phyloP scores from a whole-genome alignment of 306 rosid species.

The Quercus gilva region DNA sequence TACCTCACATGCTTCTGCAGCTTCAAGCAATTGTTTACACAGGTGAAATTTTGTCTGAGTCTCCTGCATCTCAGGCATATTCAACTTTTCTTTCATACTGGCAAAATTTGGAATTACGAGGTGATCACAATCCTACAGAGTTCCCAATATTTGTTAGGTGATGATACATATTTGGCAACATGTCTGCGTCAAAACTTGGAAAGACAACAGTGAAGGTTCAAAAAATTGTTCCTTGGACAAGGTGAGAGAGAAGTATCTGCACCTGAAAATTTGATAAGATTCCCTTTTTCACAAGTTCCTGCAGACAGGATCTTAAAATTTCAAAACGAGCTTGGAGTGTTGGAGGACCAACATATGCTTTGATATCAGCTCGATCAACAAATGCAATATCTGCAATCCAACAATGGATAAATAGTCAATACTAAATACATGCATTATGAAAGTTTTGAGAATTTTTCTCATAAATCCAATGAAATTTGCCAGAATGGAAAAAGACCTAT shows the following conservation, averaged over 20 bases:
- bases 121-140: slow-evolving; percentile 51
- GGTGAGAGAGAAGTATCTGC: slow-evolving; percentile 20
- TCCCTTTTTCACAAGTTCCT: slow-evolving; percentile 71
- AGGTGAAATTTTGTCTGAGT: slow-evolving; percentile 37
- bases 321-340: slow-evolving; percentile 92
- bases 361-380: slow-evolving; percentile 97
- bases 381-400: slow-evolving; percentile 82
- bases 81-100: slow-evolving; percentile 59
- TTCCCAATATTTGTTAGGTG: slow-evolving; percentile 23
- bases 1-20: slow-evolving; percentile 94
- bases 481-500: neutral
- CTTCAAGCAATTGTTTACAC: slow-evolving; percentile 59
- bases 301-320: slow-evolving; percentile 81
- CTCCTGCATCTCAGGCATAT: slow-evolving; percentile 37
- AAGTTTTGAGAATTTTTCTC: neutral
- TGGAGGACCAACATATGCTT: slow-evolving; percentile 98
- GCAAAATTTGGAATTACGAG: slow-evolving; percentile 53
- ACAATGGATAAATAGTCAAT: slow-evolving; percentile 7
- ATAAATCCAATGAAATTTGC: neutral
- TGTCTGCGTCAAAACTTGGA: neutral
- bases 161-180: slow-evolving; percentile 19
- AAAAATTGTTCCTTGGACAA: slow-evolving; percentile 4
- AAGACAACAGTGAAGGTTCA: slow-evolving; percentile 1
- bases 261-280: slow-evolving; percentile 66
- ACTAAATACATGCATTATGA: neutral